Conservation (phyloP, 1,284 basidiomycete species). For the Ceratobasidium sp. region DNA sequence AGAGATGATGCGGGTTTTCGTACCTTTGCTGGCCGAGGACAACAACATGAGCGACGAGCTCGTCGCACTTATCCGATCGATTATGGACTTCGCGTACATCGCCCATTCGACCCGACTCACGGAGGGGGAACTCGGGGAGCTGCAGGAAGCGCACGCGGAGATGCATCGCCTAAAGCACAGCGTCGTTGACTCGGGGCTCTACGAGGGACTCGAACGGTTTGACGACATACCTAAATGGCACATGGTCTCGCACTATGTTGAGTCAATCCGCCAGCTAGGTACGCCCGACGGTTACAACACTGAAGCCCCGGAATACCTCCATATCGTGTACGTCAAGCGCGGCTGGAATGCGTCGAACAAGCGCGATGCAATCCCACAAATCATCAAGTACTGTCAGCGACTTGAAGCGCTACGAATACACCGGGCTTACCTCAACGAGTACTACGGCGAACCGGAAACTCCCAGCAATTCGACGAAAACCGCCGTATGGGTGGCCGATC, state of each 20-base stretch:
- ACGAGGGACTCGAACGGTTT: not conserved
- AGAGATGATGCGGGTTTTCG: slow-evolving; percentile 11
- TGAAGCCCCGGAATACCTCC: slow-evolving; percentile 37
- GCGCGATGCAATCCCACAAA: not conserved
- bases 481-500: not conserved
- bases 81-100: not conserved
- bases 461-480: not conserved
- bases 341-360: not conserved
- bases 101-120: not conserved
- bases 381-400: not conserved
- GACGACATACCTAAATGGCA: slow-evolving; percentile 33
- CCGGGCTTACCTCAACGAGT: not conserved
- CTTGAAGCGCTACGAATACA: not conserved
- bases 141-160: not conserved
- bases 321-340: slow-evolving; percentile 23
- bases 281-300: slow-evolving; percentile 31
- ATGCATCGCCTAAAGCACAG: not conserved
- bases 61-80: not conserved
- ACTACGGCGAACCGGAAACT: not conserved
- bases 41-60: not conserved
- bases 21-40: not conserved
- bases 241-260: slow-evolving; percentile 23
- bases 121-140: not conserved
- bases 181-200: not conserved
- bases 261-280: not conserved